phyloP scores from a whole-genome alignment of 2,329 filamentous ascomycete species.

The Ampelomyces quisqualis region DNA sequence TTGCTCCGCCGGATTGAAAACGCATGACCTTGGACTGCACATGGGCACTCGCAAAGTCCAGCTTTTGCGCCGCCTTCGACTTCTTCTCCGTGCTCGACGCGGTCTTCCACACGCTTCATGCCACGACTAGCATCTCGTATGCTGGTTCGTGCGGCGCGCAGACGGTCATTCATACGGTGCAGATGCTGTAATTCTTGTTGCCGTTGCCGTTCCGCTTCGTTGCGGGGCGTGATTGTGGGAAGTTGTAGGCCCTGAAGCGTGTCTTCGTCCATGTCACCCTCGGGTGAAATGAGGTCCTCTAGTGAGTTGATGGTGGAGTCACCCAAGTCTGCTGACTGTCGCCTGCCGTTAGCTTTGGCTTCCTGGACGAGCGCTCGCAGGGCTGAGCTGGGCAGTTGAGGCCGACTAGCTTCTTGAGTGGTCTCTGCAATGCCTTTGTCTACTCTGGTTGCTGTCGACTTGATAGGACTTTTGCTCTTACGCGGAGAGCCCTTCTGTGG shows the following conservation, averaged over 20 bases:
- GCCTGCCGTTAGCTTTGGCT: conserved; percentile 29
- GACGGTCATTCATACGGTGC: conserved; percentile 45
- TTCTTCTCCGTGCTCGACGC: conserved; percentile 40
- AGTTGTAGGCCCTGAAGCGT: conserved; percentile 34
- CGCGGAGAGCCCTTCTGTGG: conserved; percentile 19
- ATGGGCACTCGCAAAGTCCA: conserved; percentile 23
- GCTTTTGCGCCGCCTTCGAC: conserved; percentile 14
- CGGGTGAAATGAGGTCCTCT: conserved; percentile 45
- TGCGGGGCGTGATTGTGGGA: conserved; percentile 34
- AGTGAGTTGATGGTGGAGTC: conserved; percentile 53
- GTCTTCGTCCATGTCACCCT: conserved; percentile 36
- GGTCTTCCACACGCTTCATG: conserved; percentile 46
- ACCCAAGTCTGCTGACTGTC: conserved; percentile 38
- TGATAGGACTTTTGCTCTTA: conserved; percentile 14
- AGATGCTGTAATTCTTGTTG: conserved; percentile 47
- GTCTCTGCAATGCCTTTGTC: conserved; percentile 4
- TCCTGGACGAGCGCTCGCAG: conserved; percentile 47
- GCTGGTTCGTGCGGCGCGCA: conserved; percentile 45
- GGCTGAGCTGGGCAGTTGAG: conserved; percentile 36
- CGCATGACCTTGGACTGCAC: conserved; percentile 11
- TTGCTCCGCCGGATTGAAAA: conserved; percentile 27
- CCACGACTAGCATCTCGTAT: conserved; percentile 49
- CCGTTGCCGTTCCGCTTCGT: conserved; percentile 46
- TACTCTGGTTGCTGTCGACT: conserved; percentile 4
- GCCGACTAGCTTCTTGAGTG: conserved; percentile 12